Evolutionary conservation across 148 eudicot genomes (phyloP).

Genomic region (Amaranthus hypochondriacus): DNA sequence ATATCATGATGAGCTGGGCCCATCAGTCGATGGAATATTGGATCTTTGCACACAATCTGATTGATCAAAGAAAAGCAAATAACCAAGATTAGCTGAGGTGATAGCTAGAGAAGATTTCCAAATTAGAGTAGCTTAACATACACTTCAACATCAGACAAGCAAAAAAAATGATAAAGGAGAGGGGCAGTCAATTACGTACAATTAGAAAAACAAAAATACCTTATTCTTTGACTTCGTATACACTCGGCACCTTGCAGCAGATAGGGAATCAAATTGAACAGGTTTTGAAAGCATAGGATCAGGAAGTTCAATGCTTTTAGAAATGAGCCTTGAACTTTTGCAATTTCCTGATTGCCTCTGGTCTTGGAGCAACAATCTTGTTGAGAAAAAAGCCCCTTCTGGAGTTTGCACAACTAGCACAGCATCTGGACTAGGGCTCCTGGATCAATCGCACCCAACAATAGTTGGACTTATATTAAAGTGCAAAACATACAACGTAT

Average conservation of each 20-base stretch:
- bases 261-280: conserved; percentile 36
- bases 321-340: conserved; percentile 59
- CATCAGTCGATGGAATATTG: conserved; percentile 69
- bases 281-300: conserved; percentile 29
- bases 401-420: conserved; percentile 69
- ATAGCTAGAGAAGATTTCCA: too few relatives aligned
- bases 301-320: conserved; percentile 39
- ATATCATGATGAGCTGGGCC: conserved; percentile 67
- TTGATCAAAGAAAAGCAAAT: conserved; percentile 7
- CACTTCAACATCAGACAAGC: not conserved
- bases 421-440: conserved; percentile 66
- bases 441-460: conserved; percentile 30
- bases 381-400: conserved; percentile 56
- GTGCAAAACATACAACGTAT: conserved; percentile 1
- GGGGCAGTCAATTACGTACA: not conserved
- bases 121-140: not conserved
- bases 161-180: not conserved
- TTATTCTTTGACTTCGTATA: conserved; percentile 44
- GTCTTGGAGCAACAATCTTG: conserved; percentile 50
- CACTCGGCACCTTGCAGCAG: conserved; percentile 85
- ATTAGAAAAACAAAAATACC: conserved; percentile 32
- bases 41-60: conserved; percentile 43
- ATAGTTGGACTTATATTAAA: not conserved
- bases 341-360: conserved; percentile 42
- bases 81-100: conserved; percentile 11